These are phyloP conservation scores for Sanghuangporus baumii DNA, from an alignment of 1,284 basidiomycete genomes.

Conservation along the genomic window DNA sequence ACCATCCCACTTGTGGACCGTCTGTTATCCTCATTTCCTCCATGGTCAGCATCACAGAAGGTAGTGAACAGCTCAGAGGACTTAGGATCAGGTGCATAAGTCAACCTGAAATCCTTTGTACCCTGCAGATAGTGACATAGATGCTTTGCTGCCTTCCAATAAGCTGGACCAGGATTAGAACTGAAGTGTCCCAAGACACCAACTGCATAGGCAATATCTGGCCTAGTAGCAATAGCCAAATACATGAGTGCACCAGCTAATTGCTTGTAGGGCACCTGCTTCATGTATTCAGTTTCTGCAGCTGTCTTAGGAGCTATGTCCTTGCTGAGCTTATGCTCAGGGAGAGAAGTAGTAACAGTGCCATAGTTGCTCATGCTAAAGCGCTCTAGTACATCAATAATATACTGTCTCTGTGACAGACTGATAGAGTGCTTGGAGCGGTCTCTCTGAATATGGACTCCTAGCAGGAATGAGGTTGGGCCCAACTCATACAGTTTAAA, in stretches of 20 bases:
- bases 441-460: slow-evolving; percentile 22
- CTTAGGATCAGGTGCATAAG: not conserved
- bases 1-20: slow-evolving; percentile 16
- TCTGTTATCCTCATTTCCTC: not conserved
- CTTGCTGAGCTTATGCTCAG: not conserved
- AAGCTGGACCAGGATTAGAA: too few species aligned
- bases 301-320: not conserved
- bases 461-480: slow-evolving; percentile 20
- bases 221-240: too few species aligned
- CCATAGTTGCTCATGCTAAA: not conserved
- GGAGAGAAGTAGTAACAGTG: not conserved
- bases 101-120: too few species aligned
- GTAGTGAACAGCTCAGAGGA: slow-evolving; percentile 1
- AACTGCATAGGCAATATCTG: too few species aligned
- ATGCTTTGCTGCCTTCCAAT: too few species aligned
- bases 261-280: too few species aligned
- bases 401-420: not conserved
- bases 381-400: not conserved
- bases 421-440: not conserved
- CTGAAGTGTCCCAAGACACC: too few species aligned
- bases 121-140: too few species aligned
- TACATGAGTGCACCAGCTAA: too few species aligned
- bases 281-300: too few species aligned
- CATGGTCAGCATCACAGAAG: slow-evolving; percentile 8
- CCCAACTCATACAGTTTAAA: slow-evolving; percentile 24